Conservation (phyloP, 148 eudicot genomes). For the Chenopodium berlandieri region DNA sequence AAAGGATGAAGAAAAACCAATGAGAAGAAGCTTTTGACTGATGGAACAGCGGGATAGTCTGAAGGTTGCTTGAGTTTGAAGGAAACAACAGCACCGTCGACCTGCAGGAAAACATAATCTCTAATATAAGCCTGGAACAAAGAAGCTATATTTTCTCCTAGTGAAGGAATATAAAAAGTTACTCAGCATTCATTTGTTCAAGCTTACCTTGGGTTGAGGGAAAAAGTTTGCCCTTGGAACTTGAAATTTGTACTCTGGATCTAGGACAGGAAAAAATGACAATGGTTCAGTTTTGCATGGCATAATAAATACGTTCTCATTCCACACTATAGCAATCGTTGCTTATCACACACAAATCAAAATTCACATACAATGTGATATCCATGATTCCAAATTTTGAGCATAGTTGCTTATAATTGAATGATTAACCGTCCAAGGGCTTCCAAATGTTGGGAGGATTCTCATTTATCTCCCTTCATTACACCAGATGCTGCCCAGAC, state of each 20-base stretch:
- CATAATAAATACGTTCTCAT: background rate
- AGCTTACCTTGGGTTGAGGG: constrained; percentile 86
- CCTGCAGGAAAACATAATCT: constrained; percentile 36
- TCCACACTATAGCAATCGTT: no score
- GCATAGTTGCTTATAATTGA: background rate
- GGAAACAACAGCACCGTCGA: constrained; percentile 87
- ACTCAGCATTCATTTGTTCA: background rate
- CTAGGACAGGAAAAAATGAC: constrained; percentile 38
- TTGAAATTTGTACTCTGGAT: constrained; percentile 77
- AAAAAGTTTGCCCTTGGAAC: constrained; percentile 82
- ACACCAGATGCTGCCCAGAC: background rate
- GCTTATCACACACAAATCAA: background rate
- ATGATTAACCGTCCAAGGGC: background rate
- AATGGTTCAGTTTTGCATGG: background rate
- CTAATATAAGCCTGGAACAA: background rate
- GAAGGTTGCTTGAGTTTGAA: constrained; percentile 67
- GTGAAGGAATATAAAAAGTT: background rate
- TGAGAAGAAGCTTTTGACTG: constrained; percentile 80
- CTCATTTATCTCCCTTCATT: background rate
- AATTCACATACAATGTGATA: no score
- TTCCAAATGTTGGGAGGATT: constrained; percentile 3
- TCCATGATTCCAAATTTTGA: background rate
- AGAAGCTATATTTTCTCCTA: background rate
- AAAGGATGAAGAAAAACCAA: constrained; percentile 43
- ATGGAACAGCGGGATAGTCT: constrained; percentile 76